Evolutionary conservation across 129 eudicot genomes (phyloP).

Genomic region (Flaveria sonorensis): DNA sequence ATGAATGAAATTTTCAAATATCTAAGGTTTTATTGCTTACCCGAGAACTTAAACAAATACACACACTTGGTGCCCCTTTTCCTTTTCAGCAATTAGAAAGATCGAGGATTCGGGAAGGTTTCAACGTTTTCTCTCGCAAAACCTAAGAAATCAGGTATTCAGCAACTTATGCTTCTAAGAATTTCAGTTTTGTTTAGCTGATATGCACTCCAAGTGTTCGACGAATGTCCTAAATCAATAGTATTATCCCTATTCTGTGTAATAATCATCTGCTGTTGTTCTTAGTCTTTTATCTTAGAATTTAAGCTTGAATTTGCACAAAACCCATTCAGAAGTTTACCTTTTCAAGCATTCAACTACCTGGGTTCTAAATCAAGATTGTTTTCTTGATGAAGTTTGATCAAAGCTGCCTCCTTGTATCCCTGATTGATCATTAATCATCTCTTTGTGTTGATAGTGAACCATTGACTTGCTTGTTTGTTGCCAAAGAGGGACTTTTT

Average conservation of each 20-base stretch:
- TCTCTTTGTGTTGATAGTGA: neutral
- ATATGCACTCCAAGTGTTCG: neutral
- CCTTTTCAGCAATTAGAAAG: no score
- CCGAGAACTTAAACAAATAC: no score
- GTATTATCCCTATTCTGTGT: no score
- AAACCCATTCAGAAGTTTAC: neutral
- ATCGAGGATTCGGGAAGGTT: neutral
- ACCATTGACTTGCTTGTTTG: neutral
- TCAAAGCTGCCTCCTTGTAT: neutral
- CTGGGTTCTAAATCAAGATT: slow-evolving; percentile 2
- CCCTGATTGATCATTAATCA: neutral
- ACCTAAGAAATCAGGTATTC: neutral
- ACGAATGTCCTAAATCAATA: slow-evolving; percentile 3
- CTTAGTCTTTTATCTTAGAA: neutral
- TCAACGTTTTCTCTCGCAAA: neutral
- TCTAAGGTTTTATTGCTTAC: no score
- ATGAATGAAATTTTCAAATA: no score
- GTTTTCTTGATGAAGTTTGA: neutral
- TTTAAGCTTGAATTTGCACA: neutral
- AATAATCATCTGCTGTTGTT: neutral
- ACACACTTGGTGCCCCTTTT: no score
- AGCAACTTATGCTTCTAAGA: neutral
- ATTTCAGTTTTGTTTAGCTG: neutral
- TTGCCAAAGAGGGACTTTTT: neutral
- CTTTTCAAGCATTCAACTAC: neutral